These are phyloP conservation scores for Dioscorea dumetorum DNA, from an alignment of 106 monocot genomes.

Conservation along the genomic window DNA sequence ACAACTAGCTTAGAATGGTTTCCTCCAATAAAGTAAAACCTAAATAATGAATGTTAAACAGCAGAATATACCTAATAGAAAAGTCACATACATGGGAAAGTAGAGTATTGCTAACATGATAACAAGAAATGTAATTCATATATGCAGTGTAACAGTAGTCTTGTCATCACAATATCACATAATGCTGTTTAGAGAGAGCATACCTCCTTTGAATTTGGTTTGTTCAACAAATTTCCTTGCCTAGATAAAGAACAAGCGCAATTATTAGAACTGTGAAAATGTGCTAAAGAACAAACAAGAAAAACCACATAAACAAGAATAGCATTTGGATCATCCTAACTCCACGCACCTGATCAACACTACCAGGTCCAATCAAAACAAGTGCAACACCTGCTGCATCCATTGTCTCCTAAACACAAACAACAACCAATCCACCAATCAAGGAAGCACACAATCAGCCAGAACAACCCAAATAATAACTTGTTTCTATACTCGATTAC, in stretches of 20 bases:
- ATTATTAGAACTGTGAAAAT: too few relatives aligned
- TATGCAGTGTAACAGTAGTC: too few relatives aligned
- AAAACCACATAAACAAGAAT: background rate
- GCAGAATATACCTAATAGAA: too few relatives aligned
- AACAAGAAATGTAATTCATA: too few relatives aligned
- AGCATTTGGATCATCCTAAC: too few relatives aligned
- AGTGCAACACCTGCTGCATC: conserved; percentile 60
- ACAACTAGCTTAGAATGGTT: too few relatives aligned
- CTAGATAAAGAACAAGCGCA: conserved; percentile 20
- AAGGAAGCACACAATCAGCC: background rate
- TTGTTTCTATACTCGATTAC: background rate
- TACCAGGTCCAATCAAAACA: conserved; percentile 84
- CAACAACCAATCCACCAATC: background rate
- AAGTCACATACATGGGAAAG: too few relatives aligned
- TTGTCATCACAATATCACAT: too few relatives aligned
- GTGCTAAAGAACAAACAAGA: too few relatives aligned
- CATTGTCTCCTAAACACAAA: conserved; percentile 49
- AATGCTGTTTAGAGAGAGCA: background rate
- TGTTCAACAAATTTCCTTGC: conserved; percentile 70
- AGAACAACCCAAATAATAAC: background rate
- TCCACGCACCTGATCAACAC: conserved; percentile 62
- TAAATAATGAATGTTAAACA: too few relatives aligned
- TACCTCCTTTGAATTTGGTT: conserved; percentile 90
- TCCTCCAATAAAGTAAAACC: too few relatives aligned
- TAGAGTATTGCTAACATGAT: too few relatives aligned